Evolutionary conservation across 495 filamentous ascomycete species (phyloP).

Genomic region (Neurospora sp.): DNA sequence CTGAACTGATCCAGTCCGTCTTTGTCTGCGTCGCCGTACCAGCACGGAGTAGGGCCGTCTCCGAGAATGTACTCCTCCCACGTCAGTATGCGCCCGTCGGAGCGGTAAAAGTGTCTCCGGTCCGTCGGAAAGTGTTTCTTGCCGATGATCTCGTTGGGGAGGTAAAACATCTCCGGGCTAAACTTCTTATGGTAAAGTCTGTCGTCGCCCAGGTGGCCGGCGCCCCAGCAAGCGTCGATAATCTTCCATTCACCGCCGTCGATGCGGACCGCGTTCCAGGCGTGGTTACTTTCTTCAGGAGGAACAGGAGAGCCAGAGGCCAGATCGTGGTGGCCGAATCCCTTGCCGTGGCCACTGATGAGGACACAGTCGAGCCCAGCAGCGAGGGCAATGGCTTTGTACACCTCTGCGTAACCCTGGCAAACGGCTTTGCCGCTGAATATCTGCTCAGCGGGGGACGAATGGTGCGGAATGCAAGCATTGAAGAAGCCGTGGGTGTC

Average conservation of each 20-base stretch:
- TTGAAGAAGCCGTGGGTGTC: slow-evolving; percentile 69
- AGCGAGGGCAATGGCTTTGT: slow-evolving; percentile 57
- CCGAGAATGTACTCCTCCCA: slow-evolving; percentile 77
- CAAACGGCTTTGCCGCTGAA: slow-evolving; percentile 76
- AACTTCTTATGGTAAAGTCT: slow-evolving; percentile 58
- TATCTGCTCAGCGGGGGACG: slow-evolving; percentile 56
- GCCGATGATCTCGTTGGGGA: slow-evolving; percentile 75
- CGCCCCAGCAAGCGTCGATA: slow-evolving; percentile 88
- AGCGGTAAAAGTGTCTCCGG: slow-evolving; percentile 55
- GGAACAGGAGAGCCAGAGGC: slow-evolving; percentile 48
- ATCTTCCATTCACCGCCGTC: slow-evolving; percentile 85
- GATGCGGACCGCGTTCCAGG: slow-evolving; percentile 88
- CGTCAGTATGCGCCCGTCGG: slow-evolving; percentile 32
- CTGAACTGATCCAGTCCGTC: slow-evolving; percentile 55
- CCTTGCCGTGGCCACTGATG: slow-evolving; percentile 77
- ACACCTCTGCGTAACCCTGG: slow-evolving; percentile 83
- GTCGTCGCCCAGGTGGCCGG: slow-evolving; percentile 47
- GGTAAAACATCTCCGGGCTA: slow-evolving; percentile 59
- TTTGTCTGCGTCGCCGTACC: slow-evolving; percentile 38
- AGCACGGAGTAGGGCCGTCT: slow-evolving; percentile 40
- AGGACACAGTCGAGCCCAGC: slow-evolving; percentile 65
- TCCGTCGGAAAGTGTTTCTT: slow-evolving; percentile 67
- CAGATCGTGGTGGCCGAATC: slow-evolving; percentile 55
- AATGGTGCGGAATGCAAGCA: slow-evolving; percentile 46
- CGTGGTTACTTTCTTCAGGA: slow-evolving; percentile 50